Evolutionary conservation across 495 filamentous ascomycete genomes (phyloP), one percentile per base, ranked within the genome.

Genomic region (Hypoxylon subgilvum): DNA sequence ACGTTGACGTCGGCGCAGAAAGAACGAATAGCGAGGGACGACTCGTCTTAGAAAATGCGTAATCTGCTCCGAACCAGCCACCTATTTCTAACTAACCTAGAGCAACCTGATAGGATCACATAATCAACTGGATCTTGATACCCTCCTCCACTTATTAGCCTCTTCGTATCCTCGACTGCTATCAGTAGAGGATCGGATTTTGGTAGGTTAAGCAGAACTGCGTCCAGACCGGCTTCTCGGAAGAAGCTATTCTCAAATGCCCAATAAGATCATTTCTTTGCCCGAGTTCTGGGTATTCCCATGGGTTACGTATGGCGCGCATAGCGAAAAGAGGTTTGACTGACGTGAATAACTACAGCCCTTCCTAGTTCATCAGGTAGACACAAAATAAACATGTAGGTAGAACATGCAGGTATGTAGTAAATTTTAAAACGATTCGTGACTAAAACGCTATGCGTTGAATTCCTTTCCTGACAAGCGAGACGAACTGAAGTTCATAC

Each of bases 1-100:
- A 84, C 81, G 48, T 82, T 82, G 45, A 78, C 66, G 9, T 81
- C 81, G 4, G 79, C 79, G 21, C 76, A 73, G 57, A 85, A n/a
- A 79, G 65, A 79, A 81, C 1, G 76, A 78, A 65, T 79, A 80
- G 5, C 74, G 77, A 2, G 79, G 74, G 49, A 74, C 76, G 40
- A 78, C 13, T n/a, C 84, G 67, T 52, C 76, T 81, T n/a, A 74
- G 18, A 6, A 69, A 36, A 0, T 61, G 66, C 2, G 62, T 68
- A 4, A 35, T 21, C 17, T 57, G 44, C 28, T 68, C 62, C n/a
- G n/a, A n/a, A n/a, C n/a, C n/a, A n/a, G n/a, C n/a, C n/a, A n/a
- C n/a, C n/a, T n/a, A n/a, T n/a, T n/a, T n/a, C n/a, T n/a, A n/a
- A n/a, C n/a, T n/a, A n/a, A n/a, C n/a, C n/a, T n/a, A n/a, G n/a